Conservation (phyloP, 2,329 filamentous ascomycete species). For the Colletotrichum tanaceti region DNA sequence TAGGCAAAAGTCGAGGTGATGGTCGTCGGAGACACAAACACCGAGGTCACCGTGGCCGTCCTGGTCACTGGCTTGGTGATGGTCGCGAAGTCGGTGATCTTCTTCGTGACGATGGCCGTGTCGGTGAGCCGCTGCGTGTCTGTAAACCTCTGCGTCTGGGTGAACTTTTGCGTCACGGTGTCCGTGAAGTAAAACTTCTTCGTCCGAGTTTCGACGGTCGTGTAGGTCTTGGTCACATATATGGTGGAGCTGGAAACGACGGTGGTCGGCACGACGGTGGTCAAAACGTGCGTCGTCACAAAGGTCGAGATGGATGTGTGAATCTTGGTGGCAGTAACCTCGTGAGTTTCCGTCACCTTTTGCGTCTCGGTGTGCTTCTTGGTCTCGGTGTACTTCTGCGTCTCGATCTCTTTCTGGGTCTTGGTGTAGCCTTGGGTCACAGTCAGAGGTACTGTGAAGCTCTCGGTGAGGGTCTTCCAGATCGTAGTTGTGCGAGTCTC, state of each 20-base stretch:
- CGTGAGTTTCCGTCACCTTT: constrained; percentile 8
- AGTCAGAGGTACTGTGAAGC: constrained; percentile 2
- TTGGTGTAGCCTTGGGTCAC: constrained; percentile 28
- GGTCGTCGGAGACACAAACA: constrained; percentile 28
- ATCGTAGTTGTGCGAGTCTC: constrained; percentile 40
- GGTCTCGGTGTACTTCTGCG: constrained; percentile 31
- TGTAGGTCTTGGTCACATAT: constrained; percentile 37
- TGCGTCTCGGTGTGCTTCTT: constrained; percentile 10
- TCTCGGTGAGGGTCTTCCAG: constrained; percentile 40
- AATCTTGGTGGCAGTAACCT: constrained; percentile 29
- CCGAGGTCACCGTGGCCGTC: constrained; percentile 30
- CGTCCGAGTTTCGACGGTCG: constrained; percentile 30
- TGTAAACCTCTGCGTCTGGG: constrained; percentile 23
- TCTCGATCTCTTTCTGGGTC: constrained; percentile 31
- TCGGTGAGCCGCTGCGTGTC: constrained; percentile 24
- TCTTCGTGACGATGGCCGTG: constrained; percentile 13
- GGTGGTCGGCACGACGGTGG: constrained; percentile 32
- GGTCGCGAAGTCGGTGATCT: constrained; percentile 24
- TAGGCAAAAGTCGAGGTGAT: constrained; percentile 36
- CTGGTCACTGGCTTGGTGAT: constrained; percentile 37
- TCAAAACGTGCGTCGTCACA: constrained; percentile 27
- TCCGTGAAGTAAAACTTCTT: constrained; percentile 34
- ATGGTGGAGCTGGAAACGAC: constrained; percentile 26
- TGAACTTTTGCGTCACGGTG: constrained; percentile 25
- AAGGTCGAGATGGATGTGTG: constrained; percentile 37